phyloP scores from a whole-genome alignment of 148 eudicot species.

The Heliamphora exappendiculata region DNA sequence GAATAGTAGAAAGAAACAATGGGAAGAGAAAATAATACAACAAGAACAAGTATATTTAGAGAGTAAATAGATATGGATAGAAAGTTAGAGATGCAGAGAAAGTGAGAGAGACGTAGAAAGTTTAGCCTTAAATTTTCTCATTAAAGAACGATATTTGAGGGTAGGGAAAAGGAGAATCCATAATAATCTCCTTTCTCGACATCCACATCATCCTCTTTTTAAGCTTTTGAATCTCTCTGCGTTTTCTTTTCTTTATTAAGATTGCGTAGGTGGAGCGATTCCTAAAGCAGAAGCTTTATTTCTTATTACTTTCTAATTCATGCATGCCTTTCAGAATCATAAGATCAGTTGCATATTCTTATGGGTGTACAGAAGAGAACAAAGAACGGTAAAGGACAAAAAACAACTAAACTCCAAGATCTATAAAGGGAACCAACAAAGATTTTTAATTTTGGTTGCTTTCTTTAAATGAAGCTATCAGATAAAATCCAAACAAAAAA shows the following conservation, averaged over 20 bases:
- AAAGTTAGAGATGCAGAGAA: background rate
- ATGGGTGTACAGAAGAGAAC: slow-evolving; percentile 28
- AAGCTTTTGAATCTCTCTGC: slow-evolving; percentile 34
- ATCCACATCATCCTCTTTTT: slow-evolving; percentile 14
- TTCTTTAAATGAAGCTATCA: background rate
- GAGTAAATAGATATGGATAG: background rate
- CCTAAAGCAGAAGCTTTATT: background rate
- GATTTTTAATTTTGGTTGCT: slow-evolving; percentile 9
- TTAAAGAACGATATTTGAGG: slow-evolving; percentile 16
- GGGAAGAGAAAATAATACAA: background rate
- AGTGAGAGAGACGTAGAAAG: slow-evolving; percentile 12
- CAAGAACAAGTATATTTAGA: background rate
- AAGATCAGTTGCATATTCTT: background rate
- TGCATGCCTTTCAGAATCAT: background rate
- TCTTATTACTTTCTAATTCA: background rate
- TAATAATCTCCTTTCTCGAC: slow-evolving; percentile 37
- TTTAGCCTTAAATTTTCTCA: slow-evolving; percentile 8
- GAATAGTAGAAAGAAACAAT: slow-evolving; percentile 15
- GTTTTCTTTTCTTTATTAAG: slow-evolving; percentile 17
- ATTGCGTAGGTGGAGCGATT: background rate
- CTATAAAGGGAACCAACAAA: slow-evolving; percentile 26
- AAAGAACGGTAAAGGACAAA: slow-evolving; percentile 47
- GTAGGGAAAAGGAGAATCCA: slow-evolving; percentile 22
- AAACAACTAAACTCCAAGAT: slow-evolving; percentile 42
- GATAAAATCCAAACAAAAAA: slow-evolving; percentile 16